These are phyloP conservation scores for Lentinula lateritia DNA, from an alignment of 768 basidiomycete species.

Conservation along the genomic window DNA sequence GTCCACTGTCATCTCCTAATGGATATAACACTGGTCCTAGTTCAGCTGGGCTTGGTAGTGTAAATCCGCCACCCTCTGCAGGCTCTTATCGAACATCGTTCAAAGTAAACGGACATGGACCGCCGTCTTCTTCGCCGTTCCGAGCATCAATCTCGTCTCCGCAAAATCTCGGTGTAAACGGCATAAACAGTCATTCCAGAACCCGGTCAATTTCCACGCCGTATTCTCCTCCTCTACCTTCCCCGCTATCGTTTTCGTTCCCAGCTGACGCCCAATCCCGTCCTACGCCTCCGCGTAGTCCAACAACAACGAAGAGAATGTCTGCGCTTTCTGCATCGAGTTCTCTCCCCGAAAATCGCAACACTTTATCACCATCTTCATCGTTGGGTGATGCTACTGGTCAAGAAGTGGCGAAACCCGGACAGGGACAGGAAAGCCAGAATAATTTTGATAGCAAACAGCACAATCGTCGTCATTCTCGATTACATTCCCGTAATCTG, in stretches of 20 bases:
- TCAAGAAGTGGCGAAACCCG: conserved; percentile 8
- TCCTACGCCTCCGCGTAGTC: conserved; percentile 4
- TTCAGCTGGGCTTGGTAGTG: neutral
- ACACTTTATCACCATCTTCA: neutral
- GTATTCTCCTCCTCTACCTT: conserved; percentile 13
- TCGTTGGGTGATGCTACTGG: neutral
- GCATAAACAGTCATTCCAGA: conserved; percentile 7
- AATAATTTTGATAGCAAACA: conserved; percentile 15
- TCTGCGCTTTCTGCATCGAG: neutral
- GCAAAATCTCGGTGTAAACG: conserved; percentile 1
- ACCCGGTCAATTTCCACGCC: conserved; percentile 14
- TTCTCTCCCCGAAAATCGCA: conserved; percentile 16
- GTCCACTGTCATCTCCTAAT: neutral
- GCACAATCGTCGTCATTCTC: conserved; percentile 46
- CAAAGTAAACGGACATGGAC: neutral
- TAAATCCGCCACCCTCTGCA: conserved; percentile 16
- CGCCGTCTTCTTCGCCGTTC: conserved; percentile 21
- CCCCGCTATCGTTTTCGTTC: conserved; percentile 27
- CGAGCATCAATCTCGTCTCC: conserved; percentile 17
- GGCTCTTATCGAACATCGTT: conserved; percentile 19
- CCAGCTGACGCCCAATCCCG: conserved; percentile 14
- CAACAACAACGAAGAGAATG: neutral
- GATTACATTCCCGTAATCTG: conserved; percentile 86
- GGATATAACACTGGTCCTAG: neutral
- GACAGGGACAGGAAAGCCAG: conserved; percentile 6